phyloP scores from a whole-genome alignment of 1,284 basidiomycete species.

The Anthracocystis walkeri region DNA sequence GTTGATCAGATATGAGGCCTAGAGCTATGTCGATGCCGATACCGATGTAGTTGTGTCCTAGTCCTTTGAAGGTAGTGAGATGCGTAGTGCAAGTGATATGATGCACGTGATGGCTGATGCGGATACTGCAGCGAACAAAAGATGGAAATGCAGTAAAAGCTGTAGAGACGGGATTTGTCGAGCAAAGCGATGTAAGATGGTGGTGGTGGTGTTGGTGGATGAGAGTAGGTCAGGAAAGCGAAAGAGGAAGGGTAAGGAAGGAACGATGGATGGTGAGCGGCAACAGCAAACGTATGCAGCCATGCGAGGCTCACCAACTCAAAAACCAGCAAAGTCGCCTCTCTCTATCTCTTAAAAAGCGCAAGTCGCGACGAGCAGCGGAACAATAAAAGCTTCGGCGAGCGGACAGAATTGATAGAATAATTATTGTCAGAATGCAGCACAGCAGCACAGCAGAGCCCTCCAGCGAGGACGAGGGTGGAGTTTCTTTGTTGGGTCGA shows the following conservation, averaged over 20 bases:
- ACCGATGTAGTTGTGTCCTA: neutral
- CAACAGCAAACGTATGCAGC: conserved; percentile 1
- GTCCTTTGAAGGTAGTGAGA: neutral
- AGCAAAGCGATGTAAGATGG: neutral
- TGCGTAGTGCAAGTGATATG: neutral
- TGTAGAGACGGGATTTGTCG: conserved; percentile 6
- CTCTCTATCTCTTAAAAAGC: neutral
- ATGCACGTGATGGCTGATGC: conserved; percentile 2
- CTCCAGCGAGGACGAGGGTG: no score
- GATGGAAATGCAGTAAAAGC: conserved; percentile 1
- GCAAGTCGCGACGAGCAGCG: conserved; percentile 6
- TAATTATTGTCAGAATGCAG: no score
- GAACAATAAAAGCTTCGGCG: no score
- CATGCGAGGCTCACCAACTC: neutral
- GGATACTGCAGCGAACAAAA: conserved; percentile 1
- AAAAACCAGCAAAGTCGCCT: neutral
- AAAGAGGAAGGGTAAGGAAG: neutral
- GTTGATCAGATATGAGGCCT: neutral
- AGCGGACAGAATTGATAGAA: neutral
- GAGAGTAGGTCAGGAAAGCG: neutral
- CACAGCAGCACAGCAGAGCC: conserved; percentile 2
- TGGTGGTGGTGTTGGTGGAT: neutral
- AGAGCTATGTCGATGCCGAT: neutral
- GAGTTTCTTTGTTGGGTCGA: neutral
- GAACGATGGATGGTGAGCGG: conserved; percentile 5